Evolutionary conservation across 2,329 filamentous ascomycete genomes (phyloP), one percentile per base, ranked within the genome.

Genomic region (Aplosporella prunicola): DNA sequence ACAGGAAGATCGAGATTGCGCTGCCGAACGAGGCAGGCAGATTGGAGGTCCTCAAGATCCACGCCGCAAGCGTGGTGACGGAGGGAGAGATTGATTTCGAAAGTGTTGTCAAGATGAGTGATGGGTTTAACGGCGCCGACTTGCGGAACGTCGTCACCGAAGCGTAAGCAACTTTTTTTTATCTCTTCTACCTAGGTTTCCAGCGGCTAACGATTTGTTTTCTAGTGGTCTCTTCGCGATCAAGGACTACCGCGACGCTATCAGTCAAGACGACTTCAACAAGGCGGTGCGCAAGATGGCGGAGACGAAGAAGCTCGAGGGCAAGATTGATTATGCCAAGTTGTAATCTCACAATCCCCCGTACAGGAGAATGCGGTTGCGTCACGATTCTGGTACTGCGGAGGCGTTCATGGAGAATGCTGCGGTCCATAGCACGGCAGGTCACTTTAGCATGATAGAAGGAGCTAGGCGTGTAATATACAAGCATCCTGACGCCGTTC

Each of bases 91-190:
- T 98, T 55, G 93, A 98, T 61, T 98, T 93, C 57, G 91, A 98
- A 74, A 95, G 86, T 53, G 87, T 98, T 43, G 91, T 98, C 49
- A 98, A 98, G 78, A 98, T 98, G 91, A 95, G 88, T 52, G 91
- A 98, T 56, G 88, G 89, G 18, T 74, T 98, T 52, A 98, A 98
- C 64, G 91, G 91, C 58, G 91, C 91, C 34, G 91, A 98, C 76
- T 66, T 98, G 69, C 75, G 91, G 56, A 98, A 98, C 58, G 88
- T 98, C 35, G 88, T 98, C 35, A 98, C 91, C 10, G 91, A 98
- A 72, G 91, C 91, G 86, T 93, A 75, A 71, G 86, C 78, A 5
- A 25, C 13, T n/a, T n/a, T 8, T 24, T 23, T 39, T n/a, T 16
- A 5, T 17, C 24, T 8, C 9, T 27, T 13, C 10, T 7, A 13